Percentiles rank a stretch among this genome's conserved stretches.
These are phyloP conservation scores for Ramalina intermedia DNA, from an alignment of 495 filamentous ascomycete genomes.

Conservation along the genomic window DNA sequence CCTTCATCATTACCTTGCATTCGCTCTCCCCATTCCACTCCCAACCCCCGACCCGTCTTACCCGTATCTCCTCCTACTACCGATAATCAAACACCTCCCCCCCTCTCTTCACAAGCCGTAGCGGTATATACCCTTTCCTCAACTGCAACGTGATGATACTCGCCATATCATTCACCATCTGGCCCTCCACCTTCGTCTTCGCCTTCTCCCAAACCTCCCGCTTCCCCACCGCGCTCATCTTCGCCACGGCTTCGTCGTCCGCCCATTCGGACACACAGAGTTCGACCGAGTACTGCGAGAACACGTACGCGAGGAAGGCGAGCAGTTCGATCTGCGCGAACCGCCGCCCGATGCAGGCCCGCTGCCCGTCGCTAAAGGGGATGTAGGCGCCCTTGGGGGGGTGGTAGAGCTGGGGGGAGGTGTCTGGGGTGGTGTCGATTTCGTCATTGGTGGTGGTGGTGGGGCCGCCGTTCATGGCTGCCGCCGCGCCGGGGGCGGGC, in stretches of 20 bases:
- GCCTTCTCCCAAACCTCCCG: slow-evolving; percentile 38
- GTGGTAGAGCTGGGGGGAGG: slow-evolving; percentile 28
- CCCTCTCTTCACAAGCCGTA: slow-evolving; percentile 48
- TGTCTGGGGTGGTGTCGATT: slow-evolving; percentile 14
- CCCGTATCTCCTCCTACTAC: no score
- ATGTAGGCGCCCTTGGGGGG: slow-evolving; percentile 48
- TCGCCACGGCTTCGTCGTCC: slow-evolving; percentile 42
- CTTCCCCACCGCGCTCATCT: slow-evolving; percentile 35
- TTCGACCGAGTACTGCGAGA: slow-evolving; percentile 50
- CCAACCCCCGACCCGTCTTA: no score
- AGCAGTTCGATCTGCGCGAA: slow-evolving; percentile 59
- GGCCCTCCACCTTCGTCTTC: slow-evolving; percentile 28
- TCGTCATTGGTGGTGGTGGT: slow-evolving; percentile 15
- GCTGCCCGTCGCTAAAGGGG: slow-evolving; percentile 57
- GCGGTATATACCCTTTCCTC: slow-evolving; percentile 37
- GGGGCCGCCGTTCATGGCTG: neutral
- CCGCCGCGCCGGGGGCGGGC: slow-evolving; percentile 9
- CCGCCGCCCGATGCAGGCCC: slow-evolving; percentile 52
- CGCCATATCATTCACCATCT: slow-evolving; percentile 32
- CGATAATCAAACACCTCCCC: slow-evolving; percentile 36
- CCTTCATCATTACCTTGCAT: no score
- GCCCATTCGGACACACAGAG: slow-evolving; percentile 50
- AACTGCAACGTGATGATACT: slow-evolving; percentile 50
- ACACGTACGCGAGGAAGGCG: slow-evolving; percentile 48
- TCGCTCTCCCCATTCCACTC: no score